phyloP scores from a whole-genome alignment of 345 rosid species.

The Crucihimalaya himalaica region DNA sequence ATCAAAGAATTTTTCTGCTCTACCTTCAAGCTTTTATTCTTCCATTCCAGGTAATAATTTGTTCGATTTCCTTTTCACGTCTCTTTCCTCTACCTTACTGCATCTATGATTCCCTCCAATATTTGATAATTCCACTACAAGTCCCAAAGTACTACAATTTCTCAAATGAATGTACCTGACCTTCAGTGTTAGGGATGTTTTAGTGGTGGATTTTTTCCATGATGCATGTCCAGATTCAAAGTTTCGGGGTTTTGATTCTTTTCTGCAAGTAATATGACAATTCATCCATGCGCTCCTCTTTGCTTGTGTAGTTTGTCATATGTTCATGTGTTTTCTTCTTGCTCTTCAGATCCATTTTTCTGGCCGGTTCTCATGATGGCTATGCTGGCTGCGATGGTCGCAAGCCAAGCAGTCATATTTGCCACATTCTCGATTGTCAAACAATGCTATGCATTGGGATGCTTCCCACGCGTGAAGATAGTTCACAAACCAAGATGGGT shows the following conservation, averaged over 20 bases:
- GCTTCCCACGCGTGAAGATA: conserved; percentile 93
- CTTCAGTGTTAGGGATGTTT: conserved; percentile 7
- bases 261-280: not conserved
- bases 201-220: not conserved
- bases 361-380: conserved; percentile 84
- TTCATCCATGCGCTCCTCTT: not conserved
- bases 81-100: not conserved
- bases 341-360: conserved; percentile 58
- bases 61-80: conserved; percentile 19
- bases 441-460: conserved; percentile 85
- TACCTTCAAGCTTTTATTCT: conserved; percentile 67
- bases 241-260: not conserved
- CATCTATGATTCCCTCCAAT: not conserved
- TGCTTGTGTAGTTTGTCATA: conserved; percentile 19
- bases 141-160: conserved; percentile 1
- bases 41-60: conserved; percentile 80
- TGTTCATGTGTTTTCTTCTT: conserved; percentile 20
- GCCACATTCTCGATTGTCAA: conserved; percentile 77
- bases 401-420: conserved; percentile 82
- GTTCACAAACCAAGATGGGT: conserved; percentile 85
- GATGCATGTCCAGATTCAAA: conserved; percentile 2
- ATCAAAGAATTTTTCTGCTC: conserved; percentile 69
- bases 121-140: not conserved
- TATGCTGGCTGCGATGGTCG: conserved; percentile 75
- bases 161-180: conserved; percentile 4